Evolutionary conservation across 2,329 filamentous ascomycete species (phyloP).

Genomic region (Zymoseptoria brevis): DNA sequence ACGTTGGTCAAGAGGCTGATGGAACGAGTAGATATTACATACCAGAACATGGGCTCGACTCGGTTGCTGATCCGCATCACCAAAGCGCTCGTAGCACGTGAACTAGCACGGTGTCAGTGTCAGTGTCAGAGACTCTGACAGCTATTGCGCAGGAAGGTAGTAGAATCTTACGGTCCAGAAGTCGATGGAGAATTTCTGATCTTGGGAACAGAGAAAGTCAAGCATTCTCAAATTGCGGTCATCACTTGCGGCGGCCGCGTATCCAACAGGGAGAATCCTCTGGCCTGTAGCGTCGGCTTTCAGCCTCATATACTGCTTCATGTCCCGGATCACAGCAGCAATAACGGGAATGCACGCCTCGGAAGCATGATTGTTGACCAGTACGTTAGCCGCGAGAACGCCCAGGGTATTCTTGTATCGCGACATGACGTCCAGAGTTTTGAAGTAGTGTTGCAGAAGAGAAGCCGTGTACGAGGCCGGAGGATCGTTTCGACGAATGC

Average conservation of each 20-base stretch:
- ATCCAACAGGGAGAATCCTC: slow-evolving; percentile 12
- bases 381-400: slow-evolving; percentile 1
- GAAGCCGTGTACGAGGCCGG: slow-evolving; percentile 6
- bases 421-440: slow-evolving; percentile 6
- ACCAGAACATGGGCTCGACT: too few relatives aligned
- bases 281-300: slow-evolving; percentile 5
- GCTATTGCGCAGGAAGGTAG: background rate
- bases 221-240: slow-evolving; percentile 4
- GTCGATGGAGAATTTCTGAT: slow-evolving; percentile 1
- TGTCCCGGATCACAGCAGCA: slow-evolving; percentile 11
- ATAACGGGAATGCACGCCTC: slow-evolving; percentile 9
- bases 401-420: slow-evolving; percentile 7
- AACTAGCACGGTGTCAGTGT: background rate
- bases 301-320: slow-evolving; percentile 11
- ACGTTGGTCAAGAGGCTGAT: background rate
- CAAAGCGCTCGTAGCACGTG: background rate
- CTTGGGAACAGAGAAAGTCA: slow-evolving; percentile 6
- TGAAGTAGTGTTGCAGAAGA: slow-evolving; percentile 2
- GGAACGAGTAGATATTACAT: background rate
- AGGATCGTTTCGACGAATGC: slow-evolving; percentile 6
- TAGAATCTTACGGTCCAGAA: slow-evolving; percentile 6
- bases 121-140: too few relatives aligned
- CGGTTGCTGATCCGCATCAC: background rate
- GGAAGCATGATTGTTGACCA: slow-evolving; percentile 6
- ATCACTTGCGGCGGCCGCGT: background rate